Conservation (phyloP, 2,329 filamentous ascomycete genomes). For the Lizonia empirigonia region DNA sequence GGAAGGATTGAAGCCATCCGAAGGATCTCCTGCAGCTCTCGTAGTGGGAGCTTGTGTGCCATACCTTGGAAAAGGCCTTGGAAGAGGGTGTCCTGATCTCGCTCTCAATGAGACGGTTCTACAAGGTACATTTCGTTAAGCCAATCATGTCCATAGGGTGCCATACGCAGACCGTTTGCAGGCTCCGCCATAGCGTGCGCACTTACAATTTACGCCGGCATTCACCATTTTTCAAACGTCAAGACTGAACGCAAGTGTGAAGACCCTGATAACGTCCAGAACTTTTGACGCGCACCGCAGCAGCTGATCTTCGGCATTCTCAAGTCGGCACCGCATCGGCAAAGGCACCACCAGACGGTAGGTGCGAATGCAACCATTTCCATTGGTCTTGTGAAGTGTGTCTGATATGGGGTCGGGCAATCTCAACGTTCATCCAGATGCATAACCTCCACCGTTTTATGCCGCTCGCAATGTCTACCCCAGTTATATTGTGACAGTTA, state of each 20-base stretch:
- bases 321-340: constrained; percentile 14
- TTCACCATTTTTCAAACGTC: constrained; percentile 3
- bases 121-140: too few species aligned
- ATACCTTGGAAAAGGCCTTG: too few species aligned
- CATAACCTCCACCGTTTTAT: constrained; percentile 8
- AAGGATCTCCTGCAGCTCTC: background rate
- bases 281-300: background rate
- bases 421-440: constrained; percentile 1
- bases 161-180: constrained; percentile 4
- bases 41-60: background rate
- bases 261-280: background rate
- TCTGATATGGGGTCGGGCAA: background rate
- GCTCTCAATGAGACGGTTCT: background rate
- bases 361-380: constrained; percentile 10
- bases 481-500: constrained; percentile 1
- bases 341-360: constrained; percentile 2
- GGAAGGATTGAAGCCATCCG: constrained; percentile 3
- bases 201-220: background rate
- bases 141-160: constrained; percentile 5
- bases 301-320: constrained; percentile 6
- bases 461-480: constrained; percentile 3
- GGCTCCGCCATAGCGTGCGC: constrained; percentile 4
- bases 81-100: background rate
- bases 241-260: background rate
- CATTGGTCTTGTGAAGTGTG: constrained; percentile 6